Evolutionary conservation across 2,329 filamentous ascomycete genomes (phyloP).

Genomic region (Coccinonectria pachysandricola): DNA sequence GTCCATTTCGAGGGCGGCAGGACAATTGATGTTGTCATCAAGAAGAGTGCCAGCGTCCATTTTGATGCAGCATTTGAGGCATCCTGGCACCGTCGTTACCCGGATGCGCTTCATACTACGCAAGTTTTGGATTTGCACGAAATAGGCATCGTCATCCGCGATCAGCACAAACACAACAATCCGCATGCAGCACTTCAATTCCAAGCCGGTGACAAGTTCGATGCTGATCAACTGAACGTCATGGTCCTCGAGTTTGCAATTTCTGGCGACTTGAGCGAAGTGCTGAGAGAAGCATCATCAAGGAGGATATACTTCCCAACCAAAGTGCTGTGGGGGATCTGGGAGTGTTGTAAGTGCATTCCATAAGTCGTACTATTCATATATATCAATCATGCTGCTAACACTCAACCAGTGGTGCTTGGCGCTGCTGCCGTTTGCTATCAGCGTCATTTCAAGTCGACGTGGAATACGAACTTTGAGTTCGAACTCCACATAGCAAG

Average conservation of each 20-base stretch:
- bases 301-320: conserved; percentile 6
- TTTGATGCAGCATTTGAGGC: conserved; percentile 9
- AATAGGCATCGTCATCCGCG: conserved; percentile 5
- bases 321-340: conserved; percentile 19
- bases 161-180: conserved; percentile 2
- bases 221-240: conserved; percentile 1
- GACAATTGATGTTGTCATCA: conserved; percentile 17
- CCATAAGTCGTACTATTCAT: neutral
- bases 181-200: neutral
- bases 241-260: conserved; percentile 19
- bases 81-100: conserved; percentile 18
- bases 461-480: conserved; percentile 6
- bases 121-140: conserved; percentile 16
- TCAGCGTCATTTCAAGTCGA: conserved; percentile 6
- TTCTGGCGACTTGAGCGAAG: conserved; percentile 12
- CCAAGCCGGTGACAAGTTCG: conserved; percentile 2
- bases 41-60: conserved; percentile 4
- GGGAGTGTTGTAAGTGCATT: conserved; percentile 19
- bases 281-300: conserved; percentile 9
- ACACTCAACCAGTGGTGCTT: conserved; percentile 21
- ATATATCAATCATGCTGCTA: no score
- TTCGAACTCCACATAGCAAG: conserved; percentile 4
- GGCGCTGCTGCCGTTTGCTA: conserved; percentile 20
- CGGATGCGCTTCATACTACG: conserved; percentile 17
- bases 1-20: conserved; percentile 12